A percentile compares a stretch with the other conserved stretches of the same genome.
phyloP scores from a whole-genome alignment of 306 rosid species.

The Sindora glabra region DNA sequence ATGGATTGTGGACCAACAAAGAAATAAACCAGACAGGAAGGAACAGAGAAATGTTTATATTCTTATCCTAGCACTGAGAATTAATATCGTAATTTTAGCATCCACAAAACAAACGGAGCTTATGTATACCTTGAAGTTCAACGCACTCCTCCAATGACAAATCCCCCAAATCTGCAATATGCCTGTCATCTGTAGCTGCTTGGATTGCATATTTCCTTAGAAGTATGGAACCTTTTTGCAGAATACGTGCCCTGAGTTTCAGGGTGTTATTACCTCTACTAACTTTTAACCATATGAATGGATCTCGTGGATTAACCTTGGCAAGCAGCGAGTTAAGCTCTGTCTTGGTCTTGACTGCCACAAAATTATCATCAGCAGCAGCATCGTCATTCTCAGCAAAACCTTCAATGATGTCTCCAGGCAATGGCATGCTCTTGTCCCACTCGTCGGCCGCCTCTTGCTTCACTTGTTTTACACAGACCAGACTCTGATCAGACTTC shows the following conservation, averaged over 20 bases:
- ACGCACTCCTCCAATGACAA: slow-evolving; percentile 49
- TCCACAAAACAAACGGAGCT: no score
- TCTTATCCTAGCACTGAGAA: no score
- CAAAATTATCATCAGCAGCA: slow-evolving; percentile 27
- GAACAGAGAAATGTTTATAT: no score
- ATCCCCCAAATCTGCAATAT: slow-evolving; percentile 50
- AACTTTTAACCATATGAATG: slow-evolving; percentile 46
- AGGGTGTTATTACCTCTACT: slow-evolving; percentile 43
- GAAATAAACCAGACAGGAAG: no score
- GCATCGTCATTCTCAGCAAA: slow-evolving; percentile 21
- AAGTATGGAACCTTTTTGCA: slow-evolving; percentile 33
- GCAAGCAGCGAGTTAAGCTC: slow-evolving; percentile 55
- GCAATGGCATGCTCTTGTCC: slow-evolving; percentile 71
- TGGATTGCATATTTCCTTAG: slow-evolving; percentile 40
- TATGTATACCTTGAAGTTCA: slow-evolving; percentile 43
- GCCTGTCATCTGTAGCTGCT: slow-evolving; percentile 54
- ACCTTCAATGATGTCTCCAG: slow-evolving; percentile 69
- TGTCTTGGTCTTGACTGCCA: slow-evolving; percentile 38
- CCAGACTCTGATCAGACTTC: slow-evolving; percentile 30
- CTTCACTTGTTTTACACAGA: slow-evolving; percentile 64
- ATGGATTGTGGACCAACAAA: no score
- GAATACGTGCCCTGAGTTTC: slow-evolving; percentile 43
- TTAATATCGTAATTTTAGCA: no score
- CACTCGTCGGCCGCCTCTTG: slow-evolving; percentile 56
- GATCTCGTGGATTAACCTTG: slow-evolving; percentile 28